phyloP scores from a whole-genome alignment of 192 early-diverging fungal genomes.

The Umbelopsis isabellina region DNA sequence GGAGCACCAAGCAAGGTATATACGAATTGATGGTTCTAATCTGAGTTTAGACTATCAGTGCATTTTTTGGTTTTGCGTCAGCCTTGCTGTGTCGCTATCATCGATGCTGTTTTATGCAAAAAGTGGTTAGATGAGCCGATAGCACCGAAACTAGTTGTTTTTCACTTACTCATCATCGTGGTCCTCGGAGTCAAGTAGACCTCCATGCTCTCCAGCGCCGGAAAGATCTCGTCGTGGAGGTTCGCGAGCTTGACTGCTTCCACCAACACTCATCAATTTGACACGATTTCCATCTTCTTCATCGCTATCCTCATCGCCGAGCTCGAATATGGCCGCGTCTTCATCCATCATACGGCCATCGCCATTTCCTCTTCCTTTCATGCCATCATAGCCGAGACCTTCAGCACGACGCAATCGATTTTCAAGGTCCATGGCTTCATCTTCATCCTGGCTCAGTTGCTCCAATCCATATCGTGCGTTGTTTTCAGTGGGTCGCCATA shows the following conservation, averaged over 20 bases:
- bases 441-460: slow-evolving; percentile 75
- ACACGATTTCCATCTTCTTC: slow-evolving; percentile 47
- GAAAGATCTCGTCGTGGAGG: background rate
- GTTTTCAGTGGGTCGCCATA: slow-evolving; percentile 92
- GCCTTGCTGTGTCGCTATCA: slow-evolving; percentile 23
- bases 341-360: slow-evolving; percentile 41
- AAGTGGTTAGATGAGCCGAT: slow-evolving; percentile 9
- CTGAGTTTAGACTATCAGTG: background rate
- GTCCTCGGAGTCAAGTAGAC: slow-evolving; percentile 33
- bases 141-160: background rate
- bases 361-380: slow-evolving; percentile 37
- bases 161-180: slow-evolving; percentile 43
- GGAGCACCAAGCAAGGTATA: slow-evolving; percentile 3
- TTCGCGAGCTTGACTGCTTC: slow-evolving; percentile 5
- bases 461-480: slow-evolving; percentile 93
- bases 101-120: slow-evolving; percentile 26
- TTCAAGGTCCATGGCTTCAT: slow-evolving; percentile 70
- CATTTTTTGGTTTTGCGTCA: slow-evolving; percentile 10
- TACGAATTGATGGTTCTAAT: background rate
- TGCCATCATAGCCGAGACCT: slow-evolving; percentile 49
- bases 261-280: slow-evolving; percentile 1
- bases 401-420: slow-evolving; percentile 52
- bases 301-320: slow-evolving; percentile 69
- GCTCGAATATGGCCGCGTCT: slow-evolving; percentile 58
- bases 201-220: slow-evolving; percentile 26